Evolutionary conservation across 176 grass and related monocot genomes (phyloP), one percentile per base, ranked within the genome.

Genomic region (Musa acuminata): DNA sequence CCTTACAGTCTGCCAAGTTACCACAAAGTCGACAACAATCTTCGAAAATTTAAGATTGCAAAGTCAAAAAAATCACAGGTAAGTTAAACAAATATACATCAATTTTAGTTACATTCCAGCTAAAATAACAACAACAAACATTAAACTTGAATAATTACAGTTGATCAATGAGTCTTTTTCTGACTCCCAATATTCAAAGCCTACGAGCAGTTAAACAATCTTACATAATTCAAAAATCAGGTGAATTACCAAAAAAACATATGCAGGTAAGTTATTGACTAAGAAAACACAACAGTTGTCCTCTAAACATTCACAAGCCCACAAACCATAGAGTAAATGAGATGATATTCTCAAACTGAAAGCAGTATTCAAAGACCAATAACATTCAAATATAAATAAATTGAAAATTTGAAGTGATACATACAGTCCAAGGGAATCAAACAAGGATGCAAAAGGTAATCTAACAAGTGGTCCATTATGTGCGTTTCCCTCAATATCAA

Each of bases 401-500:
- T 24, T 49, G 52, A 8, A 67, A 55, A 4, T 63, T 19, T 53
- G 62, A 71, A 4, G 49, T 52, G 43, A 76, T 51, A 82, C 90
- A 87, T 74, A 99, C 95, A 49, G 83, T 66, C 88, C 95, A 82
- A 99, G 84, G 69, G 88, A 87, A 11, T 99, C 95, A 82, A 94
- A 99, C 59, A 99, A 81, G 4, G 84, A 94, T 63, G 95, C 90
- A 82, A 99, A 94, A 80, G 95, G 85, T 51, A 99, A 73, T 67
- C 95, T 91, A 25, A 94, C 82, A 83, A 84, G 77, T 85, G 91
- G 88, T 71, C 82, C 88, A 91, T 85, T 83, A 71, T 93, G 86
- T 73, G 85, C 90, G 87, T 91, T 99, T 72, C 95, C 95, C 72
- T 94, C 95, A 51, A 99, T 74, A 84, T 98, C 94, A 63, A 82